These are phyloP conservation scores for Nothophytophthora sp. DNA, from an alignment of 352 stramenopile species.

Conservation along the genomic window DNA sequence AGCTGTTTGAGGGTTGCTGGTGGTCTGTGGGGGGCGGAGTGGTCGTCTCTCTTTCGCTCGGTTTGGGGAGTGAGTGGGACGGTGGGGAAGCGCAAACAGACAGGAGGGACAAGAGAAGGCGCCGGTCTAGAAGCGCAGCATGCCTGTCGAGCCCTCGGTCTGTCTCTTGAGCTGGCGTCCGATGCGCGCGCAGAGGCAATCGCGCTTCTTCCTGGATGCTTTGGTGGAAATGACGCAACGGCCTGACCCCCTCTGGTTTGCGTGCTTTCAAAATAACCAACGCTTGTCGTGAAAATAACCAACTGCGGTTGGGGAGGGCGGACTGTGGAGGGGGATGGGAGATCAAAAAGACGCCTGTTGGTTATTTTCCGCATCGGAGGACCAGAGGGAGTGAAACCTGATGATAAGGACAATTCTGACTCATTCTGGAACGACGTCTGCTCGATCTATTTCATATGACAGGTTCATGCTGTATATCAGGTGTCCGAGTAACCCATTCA, in stretches of 20 bases:
- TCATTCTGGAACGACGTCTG: too few species aligned
- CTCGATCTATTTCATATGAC: too few species aligned
- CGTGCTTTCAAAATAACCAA: background rate
- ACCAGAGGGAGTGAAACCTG: too few species aligned
- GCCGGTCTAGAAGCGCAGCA: conserved; percentile 40
- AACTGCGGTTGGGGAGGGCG: too few species aligned
- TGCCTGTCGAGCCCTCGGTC: conserved; percentile 30
- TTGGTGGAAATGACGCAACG: conserved; percentile 33
- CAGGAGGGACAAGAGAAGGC: conserved; percentile 29
- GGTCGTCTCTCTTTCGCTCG: conserved; percentile 16
- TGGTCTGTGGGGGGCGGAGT: background rate
- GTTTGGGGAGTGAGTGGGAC: background rate
- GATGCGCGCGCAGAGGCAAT: conserved; percentile 7
- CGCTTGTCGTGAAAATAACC: background rate
- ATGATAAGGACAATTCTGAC: too few species aligned
- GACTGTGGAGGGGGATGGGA: too few species aligned
- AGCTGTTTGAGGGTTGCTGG: too few species aligned
- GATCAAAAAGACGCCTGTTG: too few species aligned
- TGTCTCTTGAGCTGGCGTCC: conserved; percentile 11
- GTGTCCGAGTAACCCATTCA: too few species aligned
- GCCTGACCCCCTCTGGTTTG: conserved; percentile 19
- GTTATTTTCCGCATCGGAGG: too few species aligned
- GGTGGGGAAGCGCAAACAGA: background rate
- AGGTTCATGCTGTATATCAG: too few species aligned
- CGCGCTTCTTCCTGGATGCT: conserved; percentile 20